Percentiles rank a stretch among this genome's conserved stretches.
Conservation (phyloP, 1,284 basidiomycete genomes). For the Neolentinus lepideus region DNA sequence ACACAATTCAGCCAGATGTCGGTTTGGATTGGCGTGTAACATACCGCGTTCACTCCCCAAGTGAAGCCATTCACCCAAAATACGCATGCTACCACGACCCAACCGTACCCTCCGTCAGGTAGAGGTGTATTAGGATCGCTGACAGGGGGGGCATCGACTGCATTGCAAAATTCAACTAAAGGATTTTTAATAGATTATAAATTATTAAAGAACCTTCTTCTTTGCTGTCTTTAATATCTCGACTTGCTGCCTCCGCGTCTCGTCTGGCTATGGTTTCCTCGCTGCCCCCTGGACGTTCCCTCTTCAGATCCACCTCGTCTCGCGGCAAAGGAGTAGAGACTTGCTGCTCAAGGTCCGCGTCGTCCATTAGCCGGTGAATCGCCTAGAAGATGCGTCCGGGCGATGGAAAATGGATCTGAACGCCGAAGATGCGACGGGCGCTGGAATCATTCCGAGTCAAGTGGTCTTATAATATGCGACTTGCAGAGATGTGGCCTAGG, state of each 20-base stretch:
- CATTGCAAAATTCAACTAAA: too few relatives aligned
- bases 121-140: neutral
- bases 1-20: neutral
- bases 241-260: neutral
- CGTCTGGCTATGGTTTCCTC: neutral
- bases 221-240: neutral
- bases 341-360: neutral
- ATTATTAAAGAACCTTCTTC: neutral
- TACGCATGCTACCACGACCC: neutral
- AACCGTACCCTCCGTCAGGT: constrained; percentile 1
- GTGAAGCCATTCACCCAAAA: constrained; percentile 3
- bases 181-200: too few relatives aligned
- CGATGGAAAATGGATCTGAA: neutral
- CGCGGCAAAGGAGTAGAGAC: neutral
- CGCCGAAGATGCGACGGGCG: neutral
- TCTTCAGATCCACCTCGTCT: neutral
- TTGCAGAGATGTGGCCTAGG: neutral
- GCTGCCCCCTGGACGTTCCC: neutral
- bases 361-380: neutral
- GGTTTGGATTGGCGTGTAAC: neutral
- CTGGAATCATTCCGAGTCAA: neutral
- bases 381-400: neutral
- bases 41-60: constrained; percentile 2
- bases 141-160: neutral
- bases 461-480: neutral